Base-by-base conservation (phyloP, 345 rosid genomes). In the Gossypium sturtianum region DNA sequence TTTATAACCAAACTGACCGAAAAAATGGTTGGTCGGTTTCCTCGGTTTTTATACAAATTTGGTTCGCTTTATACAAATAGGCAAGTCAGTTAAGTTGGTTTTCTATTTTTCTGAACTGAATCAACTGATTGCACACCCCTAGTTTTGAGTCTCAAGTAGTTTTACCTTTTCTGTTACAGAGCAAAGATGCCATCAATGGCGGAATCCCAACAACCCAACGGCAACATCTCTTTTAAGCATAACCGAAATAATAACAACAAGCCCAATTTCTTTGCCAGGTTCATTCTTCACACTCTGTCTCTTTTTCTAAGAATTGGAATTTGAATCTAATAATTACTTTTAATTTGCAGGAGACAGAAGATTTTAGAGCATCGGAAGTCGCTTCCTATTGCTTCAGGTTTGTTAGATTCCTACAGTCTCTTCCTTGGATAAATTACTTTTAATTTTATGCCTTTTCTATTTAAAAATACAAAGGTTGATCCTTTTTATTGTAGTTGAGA, bases 331-430 rank as follows among this genome's bases (percentile, higher is more conserved):
- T 48, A 25, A 25, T 58, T 68, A 25, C 44, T 72, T 51, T 47
- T 11, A 65, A 70, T 71, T 77, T 73, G 82, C 80, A 87, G 85
- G 81, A 82, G 82, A 73, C 90, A 83, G 64, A 86, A 76, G 62
- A 82, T 94, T 74, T 29, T 72, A 43, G 77, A 86, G 45, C 97
- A 91, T 67, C 85, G 93, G 79, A 90, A 82, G 71, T 89, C 97
- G 65, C 91, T 94, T 51, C 98, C 98, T 16, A 94, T 94, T 72
- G 94, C 98, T 77, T 80, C 94, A 58, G 98, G 97, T 94, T 3
- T 19, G 54, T 53, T 51, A 49, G 25, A 23, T 59, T 9, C 12
- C 10, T 16, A 7, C 49, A 25, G 12, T 45, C 19, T 23, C 7
- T 47, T 61, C 57, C 12, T 16, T 27, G 27, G 43, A 19, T 58